Evolutionary conservation across 2,329 filamentous ascomycete species (phyloP), one percentile per base, ranked within the genome.

Genomic region (Niveomyces coronatus): DNA sequence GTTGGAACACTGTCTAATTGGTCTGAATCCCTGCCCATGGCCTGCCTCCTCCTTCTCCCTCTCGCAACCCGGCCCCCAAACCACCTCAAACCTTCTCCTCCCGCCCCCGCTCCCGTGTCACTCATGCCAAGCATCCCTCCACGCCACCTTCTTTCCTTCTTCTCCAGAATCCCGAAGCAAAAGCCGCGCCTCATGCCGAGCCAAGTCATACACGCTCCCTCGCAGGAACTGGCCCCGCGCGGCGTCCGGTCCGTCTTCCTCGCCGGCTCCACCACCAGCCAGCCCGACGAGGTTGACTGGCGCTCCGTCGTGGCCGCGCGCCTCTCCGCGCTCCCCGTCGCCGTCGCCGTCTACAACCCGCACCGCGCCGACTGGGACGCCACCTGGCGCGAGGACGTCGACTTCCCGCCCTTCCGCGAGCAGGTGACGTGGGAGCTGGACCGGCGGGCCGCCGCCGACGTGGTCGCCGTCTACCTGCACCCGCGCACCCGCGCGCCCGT

Each of bases 391-490:
- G 67, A 73, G 40, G 66, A 73, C 31, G 52, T 64, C 18, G 46
- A 53, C 0, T 64, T 64, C 42, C 44, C 46, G 3, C 60, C 53
- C 0, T 78, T 70, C 51, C 53, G 54, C n/a, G 51, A 63, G 26
- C 75, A 79, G 52, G 64, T 71, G 0, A 54, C 64, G 16, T 79
- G 75, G 74, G 76, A 79, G 56, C 59, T 79, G 2, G 57, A 64
- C 8, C 69, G 61, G 49, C 65, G 73, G 45, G 64, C 70, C 8
- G 41, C 44, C 3, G 68, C 68, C 3, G 62, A 67, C 45, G 47
- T 76, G 9, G 57, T 77, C 6, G 65, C 67, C 24, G 58, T 79
- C 37, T 75, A 69, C 54, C 73, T 78, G 44, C 64, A 70, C 28
- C 60, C 63, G 3, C 54, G 44, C 9, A 72, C 70, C 0, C 55